These are phyloP conservation scores for Linum tenue DNA, from an alignment of 345 rosid genomes.

Conservation along the genomic window DNA sequence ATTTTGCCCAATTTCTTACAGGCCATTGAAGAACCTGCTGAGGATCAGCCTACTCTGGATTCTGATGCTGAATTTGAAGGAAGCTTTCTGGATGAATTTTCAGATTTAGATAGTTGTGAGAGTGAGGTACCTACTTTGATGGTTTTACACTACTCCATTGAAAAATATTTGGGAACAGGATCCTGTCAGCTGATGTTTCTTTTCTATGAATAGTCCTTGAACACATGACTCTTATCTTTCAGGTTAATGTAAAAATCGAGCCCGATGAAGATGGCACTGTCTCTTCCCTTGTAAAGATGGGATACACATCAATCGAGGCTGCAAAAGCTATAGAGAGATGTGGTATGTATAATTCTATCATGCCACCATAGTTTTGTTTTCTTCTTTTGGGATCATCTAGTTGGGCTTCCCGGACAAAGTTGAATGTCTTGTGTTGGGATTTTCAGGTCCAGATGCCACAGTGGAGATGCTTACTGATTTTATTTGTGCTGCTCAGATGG, in stretches of 20 bases:
- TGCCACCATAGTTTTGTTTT: background rate
- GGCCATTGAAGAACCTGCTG: constrained; percentile 46
- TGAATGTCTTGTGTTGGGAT: constrained; percentile 3
- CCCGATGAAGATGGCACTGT: constrained; percentile 33
- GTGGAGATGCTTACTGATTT: constrained; percentile 63
- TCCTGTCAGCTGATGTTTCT: background rate
- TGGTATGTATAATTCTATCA: constrained; percentile 33
- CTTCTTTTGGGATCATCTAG: background rate
- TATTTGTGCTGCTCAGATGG: constrained; percentile 69
- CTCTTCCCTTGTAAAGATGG: constrained; percentile 48
- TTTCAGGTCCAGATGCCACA: constrained; percentile 53
- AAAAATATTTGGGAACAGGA: background rate
- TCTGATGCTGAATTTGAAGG: constrained; percentile 44
- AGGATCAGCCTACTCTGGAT: constrained; percentile 23
- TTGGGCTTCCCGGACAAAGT: background rate
- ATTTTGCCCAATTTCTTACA: constrained; percentile 19
- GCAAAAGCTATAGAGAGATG: constrained; percentile 77
- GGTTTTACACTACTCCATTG: background rate
- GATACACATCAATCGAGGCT: constrained; percentile 53
- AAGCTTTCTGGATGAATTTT: constrained; percentile 38
- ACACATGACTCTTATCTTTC: constrained; percentile 9
- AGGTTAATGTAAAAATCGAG: constrained; percentile 32
- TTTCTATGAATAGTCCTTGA: background rate
- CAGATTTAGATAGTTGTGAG: constrained; percentile 42
- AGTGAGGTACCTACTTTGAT: constrained; percentile 41